A percentile compares a stretch with the other conserved stretches of the same genome.
These are phyloP conservation scores for Gautieria morchelliformis DNA, from an alignment of 768 basidiomycete species.

Conservation along the genomic window DNA sequence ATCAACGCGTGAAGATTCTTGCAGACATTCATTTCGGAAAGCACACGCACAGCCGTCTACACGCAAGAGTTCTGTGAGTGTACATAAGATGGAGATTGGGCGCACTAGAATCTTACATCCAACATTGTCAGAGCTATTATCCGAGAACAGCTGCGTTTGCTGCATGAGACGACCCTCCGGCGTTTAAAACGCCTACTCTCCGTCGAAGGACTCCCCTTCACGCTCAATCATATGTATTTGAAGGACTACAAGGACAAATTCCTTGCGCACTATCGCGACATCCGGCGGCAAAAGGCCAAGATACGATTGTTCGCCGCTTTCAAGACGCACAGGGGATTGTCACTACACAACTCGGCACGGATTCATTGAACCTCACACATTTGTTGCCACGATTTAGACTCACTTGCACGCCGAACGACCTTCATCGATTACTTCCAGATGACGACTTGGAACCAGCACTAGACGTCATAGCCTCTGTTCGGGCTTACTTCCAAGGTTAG, in stretches of 20 bases:
- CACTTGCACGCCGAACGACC: constrained; percentile 6
- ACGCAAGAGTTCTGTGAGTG: constrained; percentile 6
- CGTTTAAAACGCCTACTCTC: background rate
- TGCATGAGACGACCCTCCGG: background rate
- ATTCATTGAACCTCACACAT: background rate
- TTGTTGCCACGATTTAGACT: constrained; percentile 1
- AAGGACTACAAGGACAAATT: constrained; percentile 9
- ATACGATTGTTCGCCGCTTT: constrained; percentile 4
- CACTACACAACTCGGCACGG: background rate
- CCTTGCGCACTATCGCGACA: constrained; percentile 3
- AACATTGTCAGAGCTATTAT: background rate
- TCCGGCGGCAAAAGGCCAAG: constrained; percentile 2
- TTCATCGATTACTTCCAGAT: constrained; percentile 3
- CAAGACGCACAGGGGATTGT: background rate
- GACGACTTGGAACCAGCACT: constrained; percentile 9
- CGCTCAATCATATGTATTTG: constrained; percentile 8
- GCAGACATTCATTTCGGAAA: constrained; percentile 2
- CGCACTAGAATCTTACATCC: background rate
- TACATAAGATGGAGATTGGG: no score
- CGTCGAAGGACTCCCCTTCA: constrained; percentile 7
- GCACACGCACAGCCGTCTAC: constrained; percentile 2
- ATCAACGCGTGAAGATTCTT: background rate
- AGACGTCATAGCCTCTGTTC: constrained; percentile 8
- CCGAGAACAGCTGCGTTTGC: background rate
- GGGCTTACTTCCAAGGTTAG: constrained; percentile 10